Percentiles rank a stretch among this genome's conserved stretches.
These are phyloP conservation scores for Calycina marina DNA, from an alignment of 2,329 filamentous ascomycete species.

Conservation along the genomic window DNA sequence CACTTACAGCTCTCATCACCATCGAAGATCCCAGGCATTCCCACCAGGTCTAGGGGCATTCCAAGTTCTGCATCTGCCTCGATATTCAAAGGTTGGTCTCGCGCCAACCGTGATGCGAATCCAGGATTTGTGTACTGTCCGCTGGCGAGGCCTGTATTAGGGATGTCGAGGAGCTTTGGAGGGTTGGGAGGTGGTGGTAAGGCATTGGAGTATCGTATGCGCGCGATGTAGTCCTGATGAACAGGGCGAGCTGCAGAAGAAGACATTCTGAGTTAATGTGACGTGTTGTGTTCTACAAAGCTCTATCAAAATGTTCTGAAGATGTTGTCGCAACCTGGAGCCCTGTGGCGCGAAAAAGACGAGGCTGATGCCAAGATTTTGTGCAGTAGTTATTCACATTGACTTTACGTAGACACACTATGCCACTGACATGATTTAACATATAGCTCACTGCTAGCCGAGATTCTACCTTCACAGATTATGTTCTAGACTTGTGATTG, in stretches of 20 bases:
- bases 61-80: conserved; percentile 95
- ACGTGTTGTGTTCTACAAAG: no score
- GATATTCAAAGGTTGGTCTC: conserved; percentile 89
- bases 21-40: conserved; percentile 87
- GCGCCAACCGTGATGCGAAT: conserved; percentile 76
- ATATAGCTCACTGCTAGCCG: no score
- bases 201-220: conserved; percentile 89
- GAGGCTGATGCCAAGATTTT: no score
- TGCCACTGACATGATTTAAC: no score
- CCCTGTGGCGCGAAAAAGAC: no score
- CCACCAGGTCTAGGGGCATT: conserved; percentile 91
- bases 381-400: no score
- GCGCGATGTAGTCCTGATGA: conserved; percentile 95
- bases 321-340: no score
- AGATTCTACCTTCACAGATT: no score
- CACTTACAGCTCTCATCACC: conserved; percentile 80
- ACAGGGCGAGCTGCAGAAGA: conserved; percentile 33
- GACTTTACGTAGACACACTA: no score
- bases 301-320: no score
- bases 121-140: conserved; percentile 81
- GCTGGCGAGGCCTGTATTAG: conserved; percentile 75
- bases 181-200: conserved; percentile 87
- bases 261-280: conserved; percentile 18
- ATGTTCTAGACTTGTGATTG: no score
- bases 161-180: conserved; percentile 92